phyloP scores from a whole-genome alignment of 1,284 basidiomycete species.

The Trichosporon faecale region DNA sequence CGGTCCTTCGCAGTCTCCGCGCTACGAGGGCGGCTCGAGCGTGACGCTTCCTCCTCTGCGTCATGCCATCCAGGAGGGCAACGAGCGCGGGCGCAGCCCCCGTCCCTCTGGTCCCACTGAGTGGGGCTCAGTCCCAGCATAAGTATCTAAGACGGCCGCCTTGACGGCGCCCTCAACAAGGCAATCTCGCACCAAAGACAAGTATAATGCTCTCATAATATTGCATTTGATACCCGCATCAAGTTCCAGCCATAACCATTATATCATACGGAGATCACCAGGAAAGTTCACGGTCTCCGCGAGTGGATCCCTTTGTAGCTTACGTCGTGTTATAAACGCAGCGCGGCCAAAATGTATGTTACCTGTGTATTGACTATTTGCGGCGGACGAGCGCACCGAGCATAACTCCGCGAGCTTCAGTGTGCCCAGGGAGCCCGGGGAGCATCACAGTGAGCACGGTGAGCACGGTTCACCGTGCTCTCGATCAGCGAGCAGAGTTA shows the following conservation, averaged over 20 bases:
- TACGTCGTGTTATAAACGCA: slow-evolving; percentile 10
- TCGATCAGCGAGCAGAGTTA: too few species aligned
- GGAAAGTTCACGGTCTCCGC: not conserved
- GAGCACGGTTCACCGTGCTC: too few species aligned
- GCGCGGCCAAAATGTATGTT: slow-evolving; percentile 9
- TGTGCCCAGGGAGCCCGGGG: too few species aligned
- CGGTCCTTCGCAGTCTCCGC: not conserved
- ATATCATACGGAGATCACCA: not conserved
- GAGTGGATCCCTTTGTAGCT: not conserved
- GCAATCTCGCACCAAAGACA: not conserved
- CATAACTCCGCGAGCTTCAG: too few species aligned
- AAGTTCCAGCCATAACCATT: not conserved
- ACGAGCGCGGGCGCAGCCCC: slow-evolving; percentile 7
- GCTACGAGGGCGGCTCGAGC: slow-evolving; percentile 14
- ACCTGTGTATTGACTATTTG: not conserved
- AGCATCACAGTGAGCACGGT: too few species aligned
- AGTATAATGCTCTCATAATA: slow-evolving; percentile 3
- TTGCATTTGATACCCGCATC: slow-evolving; percentile 4
- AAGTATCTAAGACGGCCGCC: not conserved
- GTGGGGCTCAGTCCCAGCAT: not conserved
- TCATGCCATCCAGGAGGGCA: slow-evolving; percentile 1
- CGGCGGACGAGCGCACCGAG: not conserved
- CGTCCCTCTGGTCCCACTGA: slow-evolving; percentile 1
- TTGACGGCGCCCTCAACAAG: not conserved
- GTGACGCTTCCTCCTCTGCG: slow-evolving; percentile 16